Conservation (phyloP, 192 early-diverging fungal genomes). For the Rhizophagus sp. region DNA sequence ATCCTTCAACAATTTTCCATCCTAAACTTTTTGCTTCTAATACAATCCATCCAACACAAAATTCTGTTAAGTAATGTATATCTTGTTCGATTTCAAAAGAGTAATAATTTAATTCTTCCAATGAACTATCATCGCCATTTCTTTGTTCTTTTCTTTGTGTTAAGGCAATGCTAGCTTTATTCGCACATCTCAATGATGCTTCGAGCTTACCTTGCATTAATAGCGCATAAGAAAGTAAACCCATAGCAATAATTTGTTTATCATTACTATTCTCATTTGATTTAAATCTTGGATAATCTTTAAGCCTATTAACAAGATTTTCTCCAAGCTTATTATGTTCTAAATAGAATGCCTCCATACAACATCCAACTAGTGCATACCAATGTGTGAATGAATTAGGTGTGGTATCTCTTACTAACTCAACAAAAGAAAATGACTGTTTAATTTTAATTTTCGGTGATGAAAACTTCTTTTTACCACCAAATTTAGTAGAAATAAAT, state of each 20-base stretch:
- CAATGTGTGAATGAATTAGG: conserved; percentile 25
- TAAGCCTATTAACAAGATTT: conserved; percentile 17
- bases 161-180: conserved; percentile 4
- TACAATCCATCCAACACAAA: conserved; percentile 32
- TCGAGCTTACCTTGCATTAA: conserved; percentile 30
- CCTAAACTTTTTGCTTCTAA: conserved; percentile 19
- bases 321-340: not conserved
- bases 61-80: conserved; percentile 29
- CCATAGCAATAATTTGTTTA: conserved; percentile 27
- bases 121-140: not conserved
- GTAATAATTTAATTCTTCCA: not conserved
- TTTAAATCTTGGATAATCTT: not conserved
- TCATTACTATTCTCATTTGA: not conserved
- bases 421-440: conserved; percentile 14
- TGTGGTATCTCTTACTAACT: conserved; percentile 2
- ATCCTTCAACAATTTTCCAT: conserved; percentile 26
- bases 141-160: not conserved
- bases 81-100: not conserved
- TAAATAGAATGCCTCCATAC: conserved; percentile 1
- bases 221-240: conserved; percentile 19
- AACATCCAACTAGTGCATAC: conserved; percentile 30
- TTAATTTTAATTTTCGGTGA: not conserved
- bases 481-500: conserved; percentile 13
- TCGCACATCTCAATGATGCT: conserved; percentile 18
- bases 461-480: conserved; percentile 7